These are phyloP conservation scores for Halophytophthora polymorphica DNA, from an alignment of 352 stramenopile species.

Conservation along the genomic window DNA sequence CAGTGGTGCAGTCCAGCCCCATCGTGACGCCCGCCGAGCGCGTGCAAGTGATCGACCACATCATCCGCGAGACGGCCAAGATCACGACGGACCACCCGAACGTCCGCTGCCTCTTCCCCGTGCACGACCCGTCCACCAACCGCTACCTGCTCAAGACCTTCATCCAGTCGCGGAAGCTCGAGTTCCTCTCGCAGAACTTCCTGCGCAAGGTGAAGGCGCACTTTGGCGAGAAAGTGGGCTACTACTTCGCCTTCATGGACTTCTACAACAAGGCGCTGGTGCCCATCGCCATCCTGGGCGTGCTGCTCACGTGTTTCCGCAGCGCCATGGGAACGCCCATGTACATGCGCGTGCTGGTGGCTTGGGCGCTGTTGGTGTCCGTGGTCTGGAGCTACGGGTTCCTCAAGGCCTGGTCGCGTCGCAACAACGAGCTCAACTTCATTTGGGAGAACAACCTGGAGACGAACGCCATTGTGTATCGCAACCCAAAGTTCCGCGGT, in stretches of 20 bases:
- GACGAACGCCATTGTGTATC: slow-evolving; percentile 66
- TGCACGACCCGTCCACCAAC: slow-evolving; percentile 72
- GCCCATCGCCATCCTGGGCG: slow-evolving; percentile 68
- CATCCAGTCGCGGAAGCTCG: slow-evolving; percentile 62
- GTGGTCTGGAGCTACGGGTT: slow-evolving; percentile 83
- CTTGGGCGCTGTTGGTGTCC: slow-evolving; percentile 72
- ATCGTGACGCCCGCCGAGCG: slow-evolving; percentile 72
- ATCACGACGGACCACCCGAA: slow-evolving; percentile 51
- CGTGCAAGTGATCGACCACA: slow-evolving; percentile 82
- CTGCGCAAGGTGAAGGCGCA: slow-evolving; percentile 62
- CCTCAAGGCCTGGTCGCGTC: slow-evolving; percentile 73
- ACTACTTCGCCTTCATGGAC: slow-evolving; percentile 86
- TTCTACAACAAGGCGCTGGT: slow-evolving; percentile 85
- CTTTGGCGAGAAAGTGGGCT: slow-evolving; percentile 84
- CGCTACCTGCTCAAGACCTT: slow-evolving; percentile 72
- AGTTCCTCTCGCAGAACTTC: slow-evolving; percentile 60
- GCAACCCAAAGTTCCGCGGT: slow-evolving; percentile 67
- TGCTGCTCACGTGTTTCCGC: slow-evolving; percentile 66
- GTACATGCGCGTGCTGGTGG: slow-evolving; percentile 80
- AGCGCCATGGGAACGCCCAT: slow-evolving; percentile 57
- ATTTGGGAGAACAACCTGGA: slow-evolving; percentile 70
- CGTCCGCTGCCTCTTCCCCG: slow-evolving; percentile 73
- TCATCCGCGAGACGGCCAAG: slow-evolving; percentile 69
- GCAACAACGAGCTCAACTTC: slow-evolving; percentile 73
- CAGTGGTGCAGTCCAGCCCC: slow-evolving; percentile 47